phyloP scores from a whole-genome alignment of 352 stramenopile species.

The Peronospora belbahrii region DNA sequence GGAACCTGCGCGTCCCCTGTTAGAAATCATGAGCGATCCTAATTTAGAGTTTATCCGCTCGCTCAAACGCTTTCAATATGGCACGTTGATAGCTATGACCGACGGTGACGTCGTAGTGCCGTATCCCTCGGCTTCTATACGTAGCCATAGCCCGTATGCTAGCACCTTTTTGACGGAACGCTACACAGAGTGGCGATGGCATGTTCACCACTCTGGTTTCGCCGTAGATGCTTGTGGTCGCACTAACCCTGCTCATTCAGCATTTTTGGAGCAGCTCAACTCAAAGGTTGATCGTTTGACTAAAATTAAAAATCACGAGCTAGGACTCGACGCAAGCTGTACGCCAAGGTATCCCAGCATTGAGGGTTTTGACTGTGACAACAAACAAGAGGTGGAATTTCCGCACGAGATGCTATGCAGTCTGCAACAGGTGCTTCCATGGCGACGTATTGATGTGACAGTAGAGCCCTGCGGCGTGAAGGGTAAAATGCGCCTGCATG shows the following conservation, averaged over 20 bases:
- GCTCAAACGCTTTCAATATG: conserved; percentile 46
- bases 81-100: conserved; percentile 67
- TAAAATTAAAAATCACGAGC: conserved; percentile 27
- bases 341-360: conserved; percentile 45
- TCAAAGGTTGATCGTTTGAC: conserved; percentile 38
- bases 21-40: conserved; percentile 60
- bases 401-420: conserved; percentile 49
- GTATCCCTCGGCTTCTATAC: conserved; percentile 63
- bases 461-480: conserved; percentile 57
- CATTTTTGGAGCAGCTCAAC: conserved; percentile 33
- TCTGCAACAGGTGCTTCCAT: conserved; percentile 43
- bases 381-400: conserved; percentile 78
- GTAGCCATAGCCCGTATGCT: conserved; percentile 58
- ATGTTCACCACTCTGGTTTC: conserved; percentile 66
- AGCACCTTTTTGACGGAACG: conserved; percentile 43
- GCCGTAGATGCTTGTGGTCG: background rate
- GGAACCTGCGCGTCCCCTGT: conserved; percentile 24
- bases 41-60: conserved; percentile 45
- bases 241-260: background rate
- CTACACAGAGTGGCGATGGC: conserved; percentile 62
- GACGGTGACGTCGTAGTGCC: conserved; percentile 70
- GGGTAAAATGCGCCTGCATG: conserved; percentile 64
- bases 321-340: conserved; percentile 32
- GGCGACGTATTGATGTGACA: conserved; percentile 58
- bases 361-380: conserved; percentile 55